phyloP scores from a whole-genome alignment of 1,284 basidiomycete species.

The Sporisorium reilianum region DNA sequence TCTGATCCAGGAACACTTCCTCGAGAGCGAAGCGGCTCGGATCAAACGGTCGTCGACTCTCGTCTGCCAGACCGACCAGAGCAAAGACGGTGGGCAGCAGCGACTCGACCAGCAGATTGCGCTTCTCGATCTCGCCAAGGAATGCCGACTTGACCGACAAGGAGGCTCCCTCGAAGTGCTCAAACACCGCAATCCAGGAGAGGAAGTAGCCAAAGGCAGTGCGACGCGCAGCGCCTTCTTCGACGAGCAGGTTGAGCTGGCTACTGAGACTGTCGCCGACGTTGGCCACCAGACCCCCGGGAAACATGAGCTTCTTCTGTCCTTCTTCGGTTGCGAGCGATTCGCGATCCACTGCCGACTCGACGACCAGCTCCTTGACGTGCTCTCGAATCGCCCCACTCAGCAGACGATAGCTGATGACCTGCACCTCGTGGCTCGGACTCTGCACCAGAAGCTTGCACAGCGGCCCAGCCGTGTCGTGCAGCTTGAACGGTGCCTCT shows the following conservation, averaged over 20 bases:
- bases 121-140: constrained; percentile 83
- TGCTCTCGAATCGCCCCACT: constrained; percentile 41
- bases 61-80: constrained; percentile 72
- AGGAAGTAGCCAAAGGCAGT: constrained; percentile 74
- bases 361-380: constrained; percentile 61
- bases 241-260: constrained; percentile 37
- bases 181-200: constrained; percentile 88
- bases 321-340: constrained; percentile 33
- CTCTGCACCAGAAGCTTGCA: constrained; percentile 45
- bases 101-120: constrained; percentile 75
- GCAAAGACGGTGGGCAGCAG: constrained; percentile 83
- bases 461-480: constrained; percentile 27
- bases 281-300: constrained; percentile 36
- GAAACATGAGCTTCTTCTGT: constrained; percentile 27
- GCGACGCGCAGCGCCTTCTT: constrained; percentile 31
- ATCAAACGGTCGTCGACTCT: constrained; percentile 74
- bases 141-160: constrained; percentile 84
- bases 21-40: constrained; percentile 86
- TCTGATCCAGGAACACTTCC: constrained; percentile 80
- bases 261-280: constrained; percentile 31
- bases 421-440: constrained; percentile 51
- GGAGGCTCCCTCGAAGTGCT: constrained; percentile 88
- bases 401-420: constrained; percentile 48
- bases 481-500: constrained; percentile 33
- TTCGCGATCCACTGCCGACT: constrained; percentile 45